Base-by-base conservation (phyloP, 768 basidiomycete genomes). In the Tephrocybe rancida region DNA sequence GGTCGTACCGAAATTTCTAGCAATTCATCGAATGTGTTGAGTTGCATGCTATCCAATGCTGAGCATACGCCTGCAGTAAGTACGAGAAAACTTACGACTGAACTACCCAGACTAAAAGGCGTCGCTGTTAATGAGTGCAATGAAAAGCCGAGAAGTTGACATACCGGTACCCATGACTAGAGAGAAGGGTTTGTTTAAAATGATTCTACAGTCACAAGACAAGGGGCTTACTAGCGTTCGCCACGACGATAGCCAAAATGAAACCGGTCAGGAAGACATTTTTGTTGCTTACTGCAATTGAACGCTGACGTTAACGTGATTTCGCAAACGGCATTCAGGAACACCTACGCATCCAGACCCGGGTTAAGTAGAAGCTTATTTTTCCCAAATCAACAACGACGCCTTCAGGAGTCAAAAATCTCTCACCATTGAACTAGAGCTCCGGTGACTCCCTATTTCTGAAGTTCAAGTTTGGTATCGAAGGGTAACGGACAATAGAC, bases 361-460 rank as follows among this genome's bases (percentile, higher is more conserved):
- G 79, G 56, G 73, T 65, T 0, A 72, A 62, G 54, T 83, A 73
- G 66, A 84, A 85, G 34, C 78, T 81, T 44, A 4, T 11, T 35
- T 22, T 21, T 42, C 3, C 21, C 35, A 8, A 37, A 38, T 18
- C 38, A 30, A 19, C 35, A 19, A 30, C 9, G 32, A 35, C n/a
- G 5, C 16, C 3, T 27, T 32, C 16, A 39, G 24, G 14, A 65
- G 19, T 3, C n/a, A 41, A 21, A 19, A n/a, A 41, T 21, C 39
- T 32, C 71, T 32, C 27, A 78, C 79, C 70, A 73, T 67, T 85
- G 84, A 5, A 84, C 83, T 19, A 82, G 64, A 37, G 74, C 67
- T 5, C 75, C 79, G 11, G 79, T 82, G 18, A 81, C 58, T 3
- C 78, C 82, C 77, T 83, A 63, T 30, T 16, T 19, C 18, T n/a